phyloP scores from a whole-genome alignment of 768 basidiomycete genomes.

The Tulasnella sp. region DNA sequence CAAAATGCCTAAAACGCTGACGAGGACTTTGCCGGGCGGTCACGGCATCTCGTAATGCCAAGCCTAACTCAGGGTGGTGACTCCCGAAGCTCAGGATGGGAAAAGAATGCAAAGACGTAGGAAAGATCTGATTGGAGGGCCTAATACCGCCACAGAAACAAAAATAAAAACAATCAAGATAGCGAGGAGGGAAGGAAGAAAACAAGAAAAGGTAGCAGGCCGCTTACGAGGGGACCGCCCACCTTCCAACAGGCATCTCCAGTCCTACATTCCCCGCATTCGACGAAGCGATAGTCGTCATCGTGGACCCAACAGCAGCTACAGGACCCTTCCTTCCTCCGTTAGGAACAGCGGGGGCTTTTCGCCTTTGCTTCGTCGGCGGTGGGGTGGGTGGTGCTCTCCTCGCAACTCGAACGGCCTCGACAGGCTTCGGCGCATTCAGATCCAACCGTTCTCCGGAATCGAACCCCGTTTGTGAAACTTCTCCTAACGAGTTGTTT shows the following conservation, averaged over 20 bases:
- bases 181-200: not conserved
- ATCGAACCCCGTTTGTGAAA: not conserved
- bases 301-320: not conserved
- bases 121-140: not conserved
- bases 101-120: not conserved
- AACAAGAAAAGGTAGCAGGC: not conserved
- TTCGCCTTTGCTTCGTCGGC: constrained; percentile 17
- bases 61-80: not conserved
- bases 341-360: constrained; percentile 14
- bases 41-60: not conserved
- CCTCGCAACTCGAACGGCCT: not conserved
- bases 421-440: not conserved
- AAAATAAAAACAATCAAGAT: not conserved
- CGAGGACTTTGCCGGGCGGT: not conserved
- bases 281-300: constrained; percentile 11
- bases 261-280: constrained; percentile 5
- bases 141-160: not conserved
- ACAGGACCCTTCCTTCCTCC: constrained; percentile 15
- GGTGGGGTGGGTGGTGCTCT: constrained; percentile 5
- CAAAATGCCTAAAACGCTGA: too few species aligned
- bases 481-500: constrained; percentile 7
- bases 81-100: not conserved
- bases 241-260: constrained; percentile 13
- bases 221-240: not conserved
- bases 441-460: constrained; percentile 6